Evolutionary conservation across 768 basidiomycete genomes (phyloP).

Genomic region (Kwoniella europaea): DNA sequence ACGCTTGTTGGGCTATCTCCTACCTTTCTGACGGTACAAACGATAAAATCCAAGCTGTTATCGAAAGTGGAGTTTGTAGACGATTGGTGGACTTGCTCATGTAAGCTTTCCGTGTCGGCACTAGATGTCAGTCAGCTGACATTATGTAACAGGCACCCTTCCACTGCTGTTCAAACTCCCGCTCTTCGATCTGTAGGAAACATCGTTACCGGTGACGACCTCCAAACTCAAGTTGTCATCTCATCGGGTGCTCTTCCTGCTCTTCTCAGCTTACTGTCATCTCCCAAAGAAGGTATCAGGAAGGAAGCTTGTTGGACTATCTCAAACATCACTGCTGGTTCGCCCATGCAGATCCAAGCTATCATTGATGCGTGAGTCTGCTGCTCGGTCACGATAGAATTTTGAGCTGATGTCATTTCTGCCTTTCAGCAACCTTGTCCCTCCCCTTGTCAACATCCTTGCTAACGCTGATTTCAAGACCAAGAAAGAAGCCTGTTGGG

Average conservation of each 20-base stretch:
- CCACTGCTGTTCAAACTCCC: slow-evolving; percentile 92
- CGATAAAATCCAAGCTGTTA: slow-evolving; percentile 99
- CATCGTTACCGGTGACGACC: slow-evolving; percentile 98
- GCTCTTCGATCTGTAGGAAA: slow-evolving; percentile 98
- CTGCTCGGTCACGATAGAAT: neutral
- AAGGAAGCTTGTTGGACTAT: slow-evolving; percentile 99
- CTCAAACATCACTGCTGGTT: slow-evolving; percentile 96
- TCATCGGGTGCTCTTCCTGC: slow-evolving; percentile 96
- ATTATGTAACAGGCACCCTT: slow-evolving; percentile 58
- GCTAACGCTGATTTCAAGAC: slow-evolving; percentile 99
- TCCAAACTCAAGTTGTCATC: slow-evolving; percentile 98
- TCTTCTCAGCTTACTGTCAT: slow-evolving; percentile 86
- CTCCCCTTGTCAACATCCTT: slow-evolving; percentile 97
- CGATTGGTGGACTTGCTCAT: slow-evolving; percentile 96
- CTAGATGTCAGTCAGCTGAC: slow-evolving; percentile 11
- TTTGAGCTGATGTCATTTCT: slow-evolving; percentile 8
- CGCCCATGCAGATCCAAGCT: slow-evolving; percentile 93
- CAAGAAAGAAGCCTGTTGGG: slow-evolving; percentile 99
- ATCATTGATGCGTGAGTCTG: slow-evolving; percentile 89
- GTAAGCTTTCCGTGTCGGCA: slow-evolving; percentile 52
- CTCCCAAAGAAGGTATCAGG: slow-evolving; percentile 97
- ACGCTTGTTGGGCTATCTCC: slow-evolving; percentile 99
- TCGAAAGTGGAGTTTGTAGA: slow-evolving; percentile 96
- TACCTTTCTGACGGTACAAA: slow-evolving; percentile 98
- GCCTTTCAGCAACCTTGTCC: slow-evolving; percentile 68